phyloP scores from a whole-genome alignment of 306 rosid genomes.

The Cucumis hystrix region DNA sequence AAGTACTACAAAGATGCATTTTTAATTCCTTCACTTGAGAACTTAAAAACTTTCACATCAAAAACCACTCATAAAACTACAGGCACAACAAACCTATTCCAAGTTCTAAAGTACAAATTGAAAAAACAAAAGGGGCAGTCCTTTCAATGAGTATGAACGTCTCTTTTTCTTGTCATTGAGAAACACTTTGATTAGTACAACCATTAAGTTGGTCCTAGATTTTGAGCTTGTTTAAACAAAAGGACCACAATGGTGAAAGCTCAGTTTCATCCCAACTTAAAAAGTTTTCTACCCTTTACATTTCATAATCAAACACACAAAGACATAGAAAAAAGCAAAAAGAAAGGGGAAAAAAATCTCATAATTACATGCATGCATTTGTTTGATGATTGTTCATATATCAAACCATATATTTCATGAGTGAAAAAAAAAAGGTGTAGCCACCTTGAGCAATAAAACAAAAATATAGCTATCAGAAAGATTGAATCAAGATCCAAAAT shows the following conservation, averaged over 20 bases:
- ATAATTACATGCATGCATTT: conserved; percentile 1
- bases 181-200: neutral
- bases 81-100: neutral
- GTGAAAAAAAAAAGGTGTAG: neutral
- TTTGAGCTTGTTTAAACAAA: conserved; percentile 1
- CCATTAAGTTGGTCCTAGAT: neutral
- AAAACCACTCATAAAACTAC: neutral
- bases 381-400: neutral
- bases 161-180: neutral
- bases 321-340: neutral
- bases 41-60: neutral
- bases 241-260: conserved; percentile 5
- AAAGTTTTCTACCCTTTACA: neutral
- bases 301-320: neutral
- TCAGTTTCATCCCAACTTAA: neutral
- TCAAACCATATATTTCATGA: neutral
- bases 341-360: neutral
- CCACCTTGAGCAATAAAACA: neutral
- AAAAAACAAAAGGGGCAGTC: neutral
- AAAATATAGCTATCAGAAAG: conserved; percentile 1
- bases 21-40: neutral
- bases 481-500: conserved; percentile 3
- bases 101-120: neutral
- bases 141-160: neutral
- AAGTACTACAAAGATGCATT: neutral